Percentiles rank a stretch among this genome's conserved stretches.
phyloP scores from a whole-genome alignment of 2,329 filamentous ascomycete species.

The Calonectria pauciramosa region DNA sequence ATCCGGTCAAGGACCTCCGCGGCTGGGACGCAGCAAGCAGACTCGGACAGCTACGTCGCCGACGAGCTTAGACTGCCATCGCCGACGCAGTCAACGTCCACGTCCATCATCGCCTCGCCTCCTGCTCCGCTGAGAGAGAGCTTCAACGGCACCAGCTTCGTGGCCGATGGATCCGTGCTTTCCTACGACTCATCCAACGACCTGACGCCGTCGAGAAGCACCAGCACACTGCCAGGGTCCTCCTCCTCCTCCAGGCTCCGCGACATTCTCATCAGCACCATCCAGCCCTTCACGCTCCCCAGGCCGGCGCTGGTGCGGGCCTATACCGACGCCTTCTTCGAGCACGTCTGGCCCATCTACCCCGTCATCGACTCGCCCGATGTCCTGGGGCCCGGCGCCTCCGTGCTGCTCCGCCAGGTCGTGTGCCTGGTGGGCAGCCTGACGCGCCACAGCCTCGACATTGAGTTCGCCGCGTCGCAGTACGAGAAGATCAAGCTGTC shows the following conservation, averaged over 20 bases:
- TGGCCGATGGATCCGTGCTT: not conserved
- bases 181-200: not conserved
- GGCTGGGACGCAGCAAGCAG: not conserved
- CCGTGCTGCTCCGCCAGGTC: conserved; percentile 14
- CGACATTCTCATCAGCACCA: not conserved
- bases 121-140: not conserved
- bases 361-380: conserved; percentile 1
- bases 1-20: not conserved
- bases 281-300: not conserved
- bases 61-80: not conserved
- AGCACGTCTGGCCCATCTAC: conserved; percentile 10
- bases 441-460: conserved; percentile 1
- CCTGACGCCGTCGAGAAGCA: not conserved
- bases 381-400: not conserved
- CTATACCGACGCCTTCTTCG: conserved; percentile 8
- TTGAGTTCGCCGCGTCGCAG: not conserved
- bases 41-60: not conserved
- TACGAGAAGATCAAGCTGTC: conserved; percentile 22
- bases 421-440: conserved; percentile 16
- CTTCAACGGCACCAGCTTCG: not conserved
- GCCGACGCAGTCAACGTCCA: not conserved
- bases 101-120: not conserved
- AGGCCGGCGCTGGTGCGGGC: conserved; percentile 3
- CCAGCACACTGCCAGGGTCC: not conserved
- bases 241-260: not conserved